phyloP scores from a whole-genome alignment of 768 basidiomycete species.

The Tulasnella sp. region DNA sequence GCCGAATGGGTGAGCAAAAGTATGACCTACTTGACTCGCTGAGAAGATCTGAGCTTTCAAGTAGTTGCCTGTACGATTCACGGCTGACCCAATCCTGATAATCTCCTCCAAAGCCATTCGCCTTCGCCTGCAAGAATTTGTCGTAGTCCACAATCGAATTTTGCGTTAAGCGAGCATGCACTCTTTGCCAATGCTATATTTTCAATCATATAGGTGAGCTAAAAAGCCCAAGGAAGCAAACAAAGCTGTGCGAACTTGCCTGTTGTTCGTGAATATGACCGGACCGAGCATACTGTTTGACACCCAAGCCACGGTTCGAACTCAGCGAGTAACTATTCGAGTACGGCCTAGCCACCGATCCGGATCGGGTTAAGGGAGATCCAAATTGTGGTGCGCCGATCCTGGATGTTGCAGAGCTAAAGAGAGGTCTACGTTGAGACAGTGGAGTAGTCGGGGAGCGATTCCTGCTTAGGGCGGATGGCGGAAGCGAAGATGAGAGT shows the following conservation, averaged over 20 bases:
- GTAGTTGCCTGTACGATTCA: background rate
- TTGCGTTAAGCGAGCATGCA: background rate
- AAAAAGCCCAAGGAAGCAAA: background rate
- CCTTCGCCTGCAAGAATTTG: background rate
- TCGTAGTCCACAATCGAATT: constrained; percentile 10
- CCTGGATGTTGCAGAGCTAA: background rate
- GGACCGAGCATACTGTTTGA: background rate
- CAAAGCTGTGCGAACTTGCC: background rate
- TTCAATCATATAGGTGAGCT: background rate
- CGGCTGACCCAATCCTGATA: constrained; percentile 8
- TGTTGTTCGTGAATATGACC: constrained; percentile 18
- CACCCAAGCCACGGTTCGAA: background rate
- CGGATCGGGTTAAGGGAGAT: background rate
- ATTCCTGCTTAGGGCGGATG: background rate
- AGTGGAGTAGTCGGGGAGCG: background rate
- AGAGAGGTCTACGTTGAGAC: constrained; percentile 14
- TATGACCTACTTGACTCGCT: background rate
- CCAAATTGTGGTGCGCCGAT: background rate
- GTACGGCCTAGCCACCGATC: background rate
- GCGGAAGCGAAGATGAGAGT: background rate
- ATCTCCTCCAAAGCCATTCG: constrained; percentile 2
- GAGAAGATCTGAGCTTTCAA: background rate
- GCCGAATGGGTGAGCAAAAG: background rate
- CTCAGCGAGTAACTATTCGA: background rate
- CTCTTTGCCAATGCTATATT: constrained; percentile 7